Evolutionary conservation across 306 rosid species (phyloP), one percentile per base, ranked within the genome.

Genomic region (Canavalia gladiata): DNA sequence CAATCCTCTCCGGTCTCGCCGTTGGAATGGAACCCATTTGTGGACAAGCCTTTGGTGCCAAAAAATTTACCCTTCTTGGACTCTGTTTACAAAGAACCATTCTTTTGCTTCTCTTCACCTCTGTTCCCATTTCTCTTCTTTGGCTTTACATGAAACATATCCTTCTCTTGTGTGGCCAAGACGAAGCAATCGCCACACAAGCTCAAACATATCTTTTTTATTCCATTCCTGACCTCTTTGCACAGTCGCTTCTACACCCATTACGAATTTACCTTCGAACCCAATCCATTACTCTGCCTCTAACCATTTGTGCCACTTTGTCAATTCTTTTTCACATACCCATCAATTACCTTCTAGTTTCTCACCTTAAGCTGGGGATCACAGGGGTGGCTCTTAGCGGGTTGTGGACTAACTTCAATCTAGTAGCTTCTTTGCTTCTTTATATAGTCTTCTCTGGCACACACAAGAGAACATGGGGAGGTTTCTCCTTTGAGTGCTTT

Each of bases 11-110:
- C 0, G 97, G 97, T 2, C 93, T 95, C 0, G 95, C 99, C 4
- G 88, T 88, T 8, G 99, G 98, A 33, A 95, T 95, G 97, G 99
- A 93, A 55, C 98, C 99, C 12, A 90, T 95, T 74, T 95, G 97
- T 8, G 91, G 90, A 4, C 99, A 95, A 73, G 97, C 99, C 72
- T 95, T 87, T 46, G 99, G 99, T 4, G 97, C 98, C 75, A 91
- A 88, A 69, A 90, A 42, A 25, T 84, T 79, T 74, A 70, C 88
- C 52, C 89, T 95, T 0, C 89, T 95, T 0, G 99, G 99, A 31
- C 93, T 95, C 45, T 87, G 90, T 45, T 54, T 93, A 8, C 99
- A 95, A 55, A 88, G 95, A 69, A 90, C 95, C 7, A 30, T 95
- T 10, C 91, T 95, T 12, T 80, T 95, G 1, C 87, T 95, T 10